Evolutionary conservation across 352 stramenopile species (phyloP).

Genomic region (Phytophthora nicotianae): DNA sequence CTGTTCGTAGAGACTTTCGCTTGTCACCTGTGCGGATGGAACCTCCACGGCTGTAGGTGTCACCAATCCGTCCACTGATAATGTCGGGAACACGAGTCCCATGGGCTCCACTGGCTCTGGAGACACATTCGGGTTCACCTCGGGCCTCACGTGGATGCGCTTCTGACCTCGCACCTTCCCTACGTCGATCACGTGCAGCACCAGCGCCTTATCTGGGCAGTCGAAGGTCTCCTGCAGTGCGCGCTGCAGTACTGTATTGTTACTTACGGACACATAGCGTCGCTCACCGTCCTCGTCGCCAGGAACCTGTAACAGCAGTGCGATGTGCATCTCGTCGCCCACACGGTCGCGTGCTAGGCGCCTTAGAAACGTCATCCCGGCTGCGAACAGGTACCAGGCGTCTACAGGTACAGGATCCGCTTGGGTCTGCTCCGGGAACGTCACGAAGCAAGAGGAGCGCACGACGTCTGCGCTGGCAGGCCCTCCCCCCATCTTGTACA

Average conservation of each 20-base stretch:
- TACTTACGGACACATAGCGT: constrained; percentile 67
- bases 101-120: constrained; percentile 71
- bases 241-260: constrained; percentile 53
- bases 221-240: constrained; percentile 78
- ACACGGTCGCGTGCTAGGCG: constrained; percentile 73
- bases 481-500: constrained; percentile 64
- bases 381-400: constrained; percentile 80
- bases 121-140: constrained; percentile 86
- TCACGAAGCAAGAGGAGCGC: constrained; percentile 82
- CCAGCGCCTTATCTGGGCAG: constrained; percentile 56
- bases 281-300: constrained; percentile 34
- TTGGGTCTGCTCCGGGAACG: constrained; percentile 70
- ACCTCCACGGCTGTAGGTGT: constrained; percentile 46
- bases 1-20: constrained; percentile 40
- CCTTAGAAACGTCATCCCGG: constrained; percentile 73
- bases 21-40: constrained; percentile 28
- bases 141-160: constrained; percentile 72
- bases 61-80: constrained; percentile 55
- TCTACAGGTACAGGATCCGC: constrained; percentile 84
- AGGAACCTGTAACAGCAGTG: constrained; percentile 60
- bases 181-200: constrained; percentile 80
- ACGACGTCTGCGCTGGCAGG: constrained; percentile 73
- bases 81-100: constrained; percentile 73
- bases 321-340: constrained; percentile 60
- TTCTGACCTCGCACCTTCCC: constrained; percentile 53